A percentile compares a stretch with the other conserved stretches of the same genome.
These are phyloP conservation scores for Begonia fuchsioides DNA, from an alignment of 306 rosid species.

Conservation along the genomic window DNA sequence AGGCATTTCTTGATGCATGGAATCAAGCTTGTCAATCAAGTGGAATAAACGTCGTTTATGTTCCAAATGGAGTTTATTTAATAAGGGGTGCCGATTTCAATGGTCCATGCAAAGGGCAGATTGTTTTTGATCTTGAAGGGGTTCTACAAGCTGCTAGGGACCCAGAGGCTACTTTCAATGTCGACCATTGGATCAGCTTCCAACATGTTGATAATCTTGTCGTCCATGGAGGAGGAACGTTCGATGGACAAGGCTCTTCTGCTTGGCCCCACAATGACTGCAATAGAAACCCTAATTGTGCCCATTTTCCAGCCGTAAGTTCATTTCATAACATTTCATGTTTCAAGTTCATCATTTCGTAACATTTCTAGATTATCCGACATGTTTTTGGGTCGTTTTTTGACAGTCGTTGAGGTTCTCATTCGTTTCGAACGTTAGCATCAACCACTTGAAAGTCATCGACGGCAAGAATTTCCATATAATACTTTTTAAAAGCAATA, in stretches of 20 bases:
- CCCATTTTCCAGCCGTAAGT: slow-evolving; percentile 17
- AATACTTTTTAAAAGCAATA: neutral
- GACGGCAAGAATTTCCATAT: slow-evolving; percentile 23
- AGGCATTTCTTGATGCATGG: slow-evolving; percentile 17
- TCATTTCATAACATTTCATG: too few species aligned
- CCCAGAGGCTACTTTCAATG: neutral
- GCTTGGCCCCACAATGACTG: slow-evolving; percentile 17
- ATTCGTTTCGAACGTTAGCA: slow-evolving; percentile 1
- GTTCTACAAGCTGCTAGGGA: slow-evolving; percentile 6
- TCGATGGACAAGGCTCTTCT: slow-evolving; percentile 22
- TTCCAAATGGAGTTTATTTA: slow-evolving; percentile 13
- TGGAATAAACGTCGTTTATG: slow-evolving; percentile 7
- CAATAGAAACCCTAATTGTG: neutral
- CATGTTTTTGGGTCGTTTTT: neutral
- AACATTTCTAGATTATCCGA: too few species aligned
- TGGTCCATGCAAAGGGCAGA: slow-evolving; percentile 17
- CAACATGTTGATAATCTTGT: slow-evolving; percentile 6
- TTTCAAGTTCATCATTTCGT: too few species aligned
- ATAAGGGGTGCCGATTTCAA: slow-evolving; percentile 1
- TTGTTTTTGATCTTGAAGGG: slow-evolving; percentile 1
- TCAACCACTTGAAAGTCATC: slow-evolving; percentile 5
- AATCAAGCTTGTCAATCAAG: slow-evolving; percentile 12
- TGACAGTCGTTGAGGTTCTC: slow-evolving; percentile 14
- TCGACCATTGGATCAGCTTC: slow-evolving; percentile 22
- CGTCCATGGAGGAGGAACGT: slow-evolving; percentile 16